Evolutionary conservation across 2,329 filamentous ascomycete species (phyloP).

Genomic region (Diaporthe sp.): DNA sequence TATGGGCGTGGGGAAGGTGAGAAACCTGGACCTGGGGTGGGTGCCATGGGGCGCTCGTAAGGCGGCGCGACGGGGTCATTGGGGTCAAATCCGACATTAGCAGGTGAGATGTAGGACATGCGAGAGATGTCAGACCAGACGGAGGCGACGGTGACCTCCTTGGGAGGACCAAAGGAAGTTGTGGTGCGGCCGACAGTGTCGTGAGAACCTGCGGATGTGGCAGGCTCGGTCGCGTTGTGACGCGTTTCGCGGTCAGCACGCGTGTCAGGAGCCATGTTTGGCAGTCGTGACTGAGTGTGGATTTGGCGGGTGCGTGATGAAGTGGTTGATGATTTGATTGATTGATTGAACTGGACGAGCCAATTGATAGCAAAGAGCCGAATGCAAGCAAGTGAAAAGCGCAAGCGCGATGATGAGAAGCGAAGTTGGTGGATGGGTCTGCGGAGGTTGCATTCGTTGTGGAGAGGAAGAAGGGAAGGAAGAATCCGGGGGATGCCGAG

Average conservation of each 20-base stretch:
- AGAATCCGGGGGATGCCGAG: not conserved
- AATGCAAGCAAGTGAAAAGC: conserved; percentile 19
- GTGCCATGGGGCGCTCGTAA: conserved; percentile 22
- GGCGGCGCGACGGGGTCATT: not conserved
- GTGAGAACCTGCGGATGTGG: conserved; percentile 70
- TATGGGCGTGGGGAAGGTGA: not conserved
- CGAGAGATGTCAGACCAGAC: conserved; percentile 15
- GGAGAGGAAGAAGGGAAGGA: not conserved
- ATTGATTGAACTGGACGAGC: conserved; percentile 21
- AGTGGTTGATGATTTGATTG: not conserved
- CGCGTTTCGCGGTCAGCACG: conserved; percentile 60
- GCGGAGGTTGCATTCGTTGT: conserved; percentile 31
- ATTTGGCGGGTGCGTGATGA: not conserved
- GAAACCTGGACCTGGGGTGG: conserved; percentile 17
- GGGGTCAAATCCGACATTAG: conserved; percentile 31
- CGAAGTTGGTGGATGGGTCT: conserved; percentile 21
- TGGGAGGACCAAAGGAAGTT: conserved; percentile 22
- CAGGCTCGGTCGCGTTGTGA: conserved; percentile 55
- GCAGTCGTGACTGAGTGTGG: not conserved
- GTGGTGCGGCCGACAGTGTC: conserved; percentile 62
- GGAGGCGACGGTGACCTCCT: conserved; percentile 17
- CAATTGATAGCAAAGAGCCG: conserved; percentile 21
- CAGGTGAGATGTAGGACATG: conserved; percentile 32
- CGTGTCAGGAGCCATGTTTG: conserved; percentile 27
- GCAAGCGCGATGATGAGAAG: conserved; percentile 25